Percentiles rank a stretch among this genome's conserved stretches.
These are phyloP conservation scores for Aspergillus sp. DNA, from an alignment of 2,329 filamentous ascomycete genomes.

Conservation along the genomic window DNA sequence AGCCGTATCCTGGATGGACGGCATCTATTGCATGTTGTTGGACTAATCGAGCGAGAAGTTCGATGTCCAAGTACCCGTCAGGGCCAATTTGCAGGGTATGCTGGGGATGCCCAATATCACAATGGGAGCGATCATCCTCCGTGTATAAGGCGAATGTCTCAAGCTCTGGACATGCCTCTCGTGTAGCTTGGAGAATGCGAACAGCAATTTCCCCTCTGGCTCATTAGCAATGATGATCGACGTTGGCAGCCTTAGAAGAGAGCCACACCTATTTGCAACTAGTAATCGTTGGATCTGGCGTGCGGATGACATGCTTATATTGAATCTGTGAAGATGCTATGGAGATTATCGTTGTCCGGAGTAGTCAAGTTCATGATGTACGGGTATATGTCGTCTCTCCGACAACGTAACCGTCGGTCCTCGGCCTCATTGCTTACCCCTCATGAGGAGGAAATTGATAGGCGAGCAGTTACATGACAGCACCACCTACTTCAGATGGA, in stretches of 20 bases:
- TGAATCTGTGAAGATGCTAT: not conserved
- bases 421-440: constrained; percentile 23
- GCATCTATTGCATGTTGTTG: constrained; percentile 54
- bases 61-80: constrained; percentile 55
- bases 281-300: constrained; percentile 50
- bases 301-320: constrained; percentile 1
- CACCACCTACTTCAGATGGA: not conserved
- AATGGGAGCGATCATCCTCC: constrained; percentile 56
- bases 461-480: not conserved
- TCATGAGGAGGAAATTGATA: constrained; percentile 10
- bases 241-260: not conserved
- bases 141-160: constrained; percentile 59
- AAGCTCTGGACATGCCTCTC: constrained; percentile 52
- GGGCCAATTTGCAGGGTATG: constrained; percentile 54
- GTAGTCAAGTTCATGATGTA: not conserved
- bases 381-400: not conserved
- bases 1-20: constrained; percentile 62
- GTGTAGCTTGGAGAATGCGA: constrained; percentile 59
- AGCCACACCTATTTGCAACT: constrained; percentile 52
- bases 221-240: not conserved
- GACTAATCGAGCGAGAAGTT: constrained; percentile 48
- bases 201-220: constrained; percentile 64
- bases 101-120: constrained; percentile 47
- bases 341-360: not conserved
- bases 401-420: constrained; percentile 5